Evolutionary conservation across 1,139 yeast genomes (phyloP).

Genomic region (Candida sp.): DNA sequence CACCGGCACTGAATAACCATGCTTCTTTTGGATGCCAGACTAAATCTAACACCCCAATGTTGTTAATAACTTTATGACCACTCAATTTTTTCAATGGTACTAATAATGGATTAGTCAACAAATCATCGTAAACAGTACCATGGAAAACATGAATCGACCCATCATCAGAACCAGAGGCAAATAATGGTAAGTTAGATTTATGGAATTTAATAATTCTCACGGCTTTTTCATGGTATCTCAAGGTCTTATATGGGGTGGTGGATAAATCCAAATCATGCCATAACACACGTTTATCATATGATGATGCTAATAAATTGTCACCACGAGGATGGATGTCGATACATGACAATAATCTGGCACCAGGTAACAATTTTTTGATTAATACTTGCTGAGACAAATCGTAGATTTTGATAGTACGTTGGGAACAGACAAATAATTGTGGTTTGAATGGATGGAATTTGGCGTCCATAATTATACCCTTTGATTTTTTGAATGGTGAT

Average conservation of each 20-base stretch:
- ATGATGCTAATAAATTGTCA: slow-evolving; percentile 87
- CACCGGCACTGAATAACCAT: slow-evolving; percentile 98
- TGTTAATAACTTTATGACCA: slow-evolving; percentile 82
- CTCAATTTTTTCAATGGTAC: slow-evolving; percentile 94
- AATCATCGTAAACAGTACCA: slow-evolving; percentile 93
- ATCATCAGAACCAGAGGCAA: slow-evolving; percentile 97
- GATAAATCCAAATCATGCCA: slow-evolving; percentile 97
- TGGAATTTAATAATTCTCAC: slow-evolving; percentile 89
- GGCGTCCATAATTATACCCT: slow-evolving; percentile 95
- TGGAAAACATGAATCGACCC: slow-evolving; percentile 94
- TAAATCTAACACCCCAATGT: slow-evolving; percentile 86
- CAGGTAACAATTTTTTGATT: slow-evolving; percentile 84
- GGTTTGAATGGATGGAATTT: slow-evolving; percentile 97
- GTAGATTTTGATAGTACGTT: slow-evolving; percentile 85
- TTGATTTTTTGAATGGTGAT: slow-evolving; percentile 90
- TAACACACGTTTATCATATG: slow-evolving; percentile 90
- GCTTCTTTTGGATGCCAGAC: slow-evolving; percentile 99
- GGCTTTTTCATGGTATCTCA: slow-evolving; percentile 93
- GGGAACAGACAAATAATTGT: slow-evolving; percentile 90
- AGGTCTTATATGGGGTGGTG: slow-evolving; percentile 89
- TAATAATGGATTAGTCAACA: slow-evolving; percentile 90
- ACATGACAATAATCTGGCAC: slow-evolving; percentile 91
- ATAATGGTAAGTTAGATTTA: slow-evolving; percentile 78
- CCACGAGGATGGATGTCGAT: slow-evolving; percentile 97
- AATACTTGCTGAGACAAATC: slow-evolving; percentile 85